Evolutionary conservation across 805 yeast genomes (phyloP).

Genomic region (Yarrowia yakushimensis): DNA sequence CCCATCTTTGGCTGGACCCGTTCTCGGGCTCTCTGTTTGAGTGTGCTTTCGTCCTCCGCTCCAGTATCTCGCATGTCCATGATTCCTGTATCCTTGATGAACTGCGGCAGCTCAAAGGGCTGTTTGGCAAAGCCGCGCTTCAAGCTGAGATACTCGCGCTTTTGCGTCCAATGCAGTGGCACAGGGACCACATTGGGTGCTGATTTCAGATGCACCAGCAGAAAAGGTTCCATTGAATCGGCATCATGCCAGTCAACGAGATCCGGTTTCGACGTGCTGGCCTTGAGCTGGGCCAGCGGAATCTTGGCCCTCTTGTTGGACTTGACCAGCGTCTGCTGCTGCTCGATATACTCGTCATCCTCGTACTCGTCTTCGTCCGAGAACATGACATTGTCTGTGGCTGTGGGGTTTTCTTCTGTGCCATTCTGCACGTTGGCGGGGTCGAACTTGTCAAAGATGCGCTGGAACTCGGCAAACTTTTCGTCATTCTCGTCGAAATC

Average conservation of each 20-base stretch:
- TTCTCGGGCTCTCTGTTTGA: constrained; percentile 74
- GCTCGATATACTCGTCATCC: constrained; percentile 34
- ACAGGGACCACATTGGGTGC: constrained; percentile 66
- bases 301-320: constrained; percentile 52
- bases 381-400: constrained; percentile 1
- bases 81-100: constrained; percentile 78
- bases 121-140: constrained; percentile 62
- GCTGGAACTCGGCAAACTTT: neutral
- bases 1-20: constrained; percentile 89
- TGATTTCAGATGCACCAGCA: constrained; percentile 62
- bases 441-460: constrained; percentile 10
- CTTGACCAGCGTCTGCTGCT: constrained; percentile 41
- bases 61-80: constrained; percentile 73
- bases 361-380: constrained; percentile 18
- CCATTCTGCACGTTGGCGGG: neutral
- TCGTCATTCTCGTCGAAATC: neutral
- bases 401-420: neutral
- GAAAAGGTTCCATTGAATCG: constrained; percentile 73
- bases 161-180: constrained; percentile 80
- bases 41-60: constrained; percentile 47
- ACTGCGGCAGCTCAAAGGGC: constrained; percentile 75
- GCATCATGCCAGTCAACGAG: constrained; percentile 83
- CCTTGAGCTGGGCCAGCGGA: constrained; percentile 65
- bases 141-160: constrained; percentile 67
- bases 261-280: constrained; percentile 60